phyloP scores from a whole-genome alignment of 2,329 filamentous ascomycete genomes.

The Microsporum ferrugineum region DNA sequence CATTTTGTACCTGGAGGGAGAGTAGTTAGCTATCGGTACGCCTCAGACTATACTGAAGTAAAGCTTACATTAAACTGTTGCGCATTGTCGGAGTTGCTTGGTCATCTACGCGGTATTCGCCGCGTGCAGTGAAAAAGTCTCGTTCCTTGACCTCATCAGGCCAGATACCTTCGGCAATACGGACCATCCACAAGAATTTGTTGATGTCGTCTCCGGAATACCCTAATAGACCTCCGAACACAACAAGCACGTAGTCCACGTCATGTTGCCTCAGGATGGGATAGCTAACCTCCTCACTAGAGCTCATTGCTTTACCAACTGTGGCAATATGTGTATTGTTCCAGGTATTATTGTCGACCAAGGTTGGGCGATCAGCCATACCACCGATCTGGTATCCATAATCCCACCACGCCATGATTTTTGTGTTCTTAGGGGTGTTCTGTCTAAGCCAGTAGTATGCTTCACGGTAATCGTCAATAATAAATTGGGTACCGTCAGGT shows the following conservation, averaged over 20 bases:
- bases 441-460: conserved; percentile 99
- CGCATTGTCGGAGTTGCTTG: conserved; percentile 93
- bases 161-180: conserved; percentile 98
- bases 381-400: conserved; percentile 99
- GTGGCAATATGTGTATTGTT: conserved; percentile 99
- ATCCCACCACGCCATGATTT: conserved; percentile 99
- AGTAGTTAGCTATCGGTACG: conserved; percentile 12
- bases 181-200: conserved; percentile 99
- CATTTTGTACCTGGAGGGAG: conserved; percentile 84
- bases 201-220: conserved; percentile 99
- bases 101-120: conserved; percentile 92
- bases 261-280: conserved; percentile 97
- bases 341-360: conserved; percentile 99
- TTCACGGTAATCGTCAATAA: conserved; percentile 98
- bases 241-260: conserved; percentile 95
- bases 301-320: conserved; percentile 98
- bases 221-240: conserved; percentile 88
- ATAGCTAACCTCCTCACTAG: conserved; percentile 93
- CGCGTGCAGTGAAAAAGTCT: conserved; percentile 84
- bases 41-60: background rate
- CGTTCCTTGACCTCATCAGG: conserved; percentile 98
- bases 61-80: conserved; percentile 89
- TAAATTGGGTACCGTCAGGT: conserved; percentile 91
- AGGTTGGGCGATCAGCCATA: conserved; percentile 92
- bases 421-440: conserved; percentile 88